Evolutionary conservation across 2,329 filamentous ascomycete genomes (phyloP).

Genomic region (Xylariales sp.): DNA sequence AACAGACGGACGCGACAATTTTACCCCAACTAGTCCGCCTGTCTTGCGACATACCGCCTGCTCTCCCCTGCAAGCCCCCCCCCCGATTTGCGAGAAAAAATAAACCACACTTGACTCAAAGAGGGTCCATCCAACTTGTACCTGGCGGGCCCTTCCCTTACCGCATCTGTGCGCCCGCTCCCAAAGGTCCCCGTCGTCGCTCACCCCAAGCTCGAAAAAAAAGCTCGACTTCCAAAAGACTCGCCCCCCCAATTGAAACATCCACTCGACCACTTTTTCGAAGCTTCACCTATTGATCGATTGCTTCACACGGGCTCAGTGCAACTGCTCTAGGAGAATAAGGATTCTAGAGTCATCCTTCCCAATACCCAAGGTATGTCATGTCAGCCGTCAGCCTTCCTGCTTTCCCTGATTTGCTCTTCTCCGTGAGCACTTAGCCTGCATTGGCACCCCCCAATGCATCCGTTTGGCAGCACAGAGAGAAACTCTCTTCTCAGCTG

Average conservation of each 20-base stretch:
- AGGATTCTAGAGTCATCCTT: neutral
- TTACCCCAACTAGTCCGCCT: constrained; percentile 28
- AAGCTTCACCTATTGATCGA: neutral
- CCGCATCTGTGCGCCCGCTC: constrained; percentile 5
- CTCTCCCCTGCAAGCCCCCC: constrained; percentile 3
- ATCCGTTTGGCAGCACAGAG: too few relatives aligned
- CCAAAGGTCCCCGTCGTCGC: constrained; percentile 5
- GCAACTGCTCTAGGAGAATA: neutral
- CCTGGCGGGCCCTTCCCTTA: constrained; percentile 5
- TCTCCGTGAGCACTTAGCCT: too few relatives aligned
- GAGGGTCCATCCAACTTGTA: too few relatives aligned
- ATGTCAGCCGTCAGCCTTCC: too few relatives aligned
- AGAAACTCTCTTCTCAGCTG: too few relatives aligned
- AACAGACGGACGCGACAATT: constrained; percentile 22
- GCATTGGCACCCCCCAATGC: too few relatives aligned
- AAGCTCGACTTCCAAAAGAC: constrained; percentile 5
- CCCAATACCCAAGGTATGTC: neutral
- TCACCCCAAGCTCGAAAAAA: constrained; percentile 6
- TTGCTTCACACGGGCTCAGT: neutral
- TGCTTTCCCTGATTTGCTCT: too few relatives aligned
- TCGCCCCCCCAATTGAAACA: constrained; percentile 5
- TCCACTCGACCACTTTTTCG: neutral
- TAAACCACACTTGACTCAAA: too few relatives aligned
- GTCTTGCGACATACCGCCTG: constrained; percentile 7
- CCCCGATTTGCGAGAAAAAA: neutral